Base-by-base conservation (phyloP, 1,139 yeast species). In the Tardiomyces blankii region DNA sequence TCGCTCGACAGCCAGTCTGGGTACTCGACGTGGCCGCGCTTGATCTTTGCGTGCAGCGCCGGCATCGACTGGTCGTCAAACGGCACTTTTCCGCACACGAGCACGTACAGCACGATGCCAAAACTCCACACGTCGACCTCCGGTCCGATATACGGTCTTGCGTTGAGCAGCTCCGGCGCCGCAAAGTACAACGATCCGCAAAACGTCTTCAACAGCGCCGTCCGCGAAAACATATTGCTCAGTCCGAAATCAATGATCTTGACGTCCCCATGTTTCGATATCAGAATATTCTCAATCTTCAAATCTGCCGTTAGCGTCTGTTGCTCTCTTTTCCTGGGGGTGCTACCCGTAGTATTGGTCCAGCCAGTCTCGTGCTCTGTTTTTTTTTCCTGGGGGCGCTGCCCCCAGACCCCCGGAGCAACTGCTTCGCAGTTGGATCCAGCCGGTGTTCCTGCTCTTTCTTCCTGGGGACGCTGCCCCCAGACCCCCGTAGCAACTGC, bases 51-150 rank as follows among this genome's bases (percentile, higher is more conserved):
- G 63, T 93, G 98, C 56, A 93, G 72, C 1, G 86, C 93, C 42
- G 91, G 83, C 55, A 94, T 95, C 50, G 86, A 81, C 60, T 87
- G 94, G 62, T 93, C 98, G 63, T 93, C 98, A 64, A 93, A 93
- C 13, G 99, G 99, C 7, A 93, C 97, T 62, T 88, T 89, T 46
- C 99, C 99, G 62, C 96, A 89, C 2, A 91, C 96, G 51, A 93
- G 69, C 16, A 91, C 99, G 60, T 87, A 91, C 38, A 93, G 68
- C 0, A 91, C 96, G 42, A 91, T 96, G 49, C 98, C 99, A 70
- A 89, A 89, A 4, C 96, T 86, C 99, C 99, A 91, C 27, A 91
- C 82, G 62, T 91, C 99, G 43, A 93, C 96, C 63, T 93, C 98
- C 0, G 98, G 98, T 0, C 98, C 99, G 33, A 77, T 72, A 59